phyloP scores from a whole-genome alignment of 495 filamentous ascomycete species.

The Lichina pygmaea region DNA sequence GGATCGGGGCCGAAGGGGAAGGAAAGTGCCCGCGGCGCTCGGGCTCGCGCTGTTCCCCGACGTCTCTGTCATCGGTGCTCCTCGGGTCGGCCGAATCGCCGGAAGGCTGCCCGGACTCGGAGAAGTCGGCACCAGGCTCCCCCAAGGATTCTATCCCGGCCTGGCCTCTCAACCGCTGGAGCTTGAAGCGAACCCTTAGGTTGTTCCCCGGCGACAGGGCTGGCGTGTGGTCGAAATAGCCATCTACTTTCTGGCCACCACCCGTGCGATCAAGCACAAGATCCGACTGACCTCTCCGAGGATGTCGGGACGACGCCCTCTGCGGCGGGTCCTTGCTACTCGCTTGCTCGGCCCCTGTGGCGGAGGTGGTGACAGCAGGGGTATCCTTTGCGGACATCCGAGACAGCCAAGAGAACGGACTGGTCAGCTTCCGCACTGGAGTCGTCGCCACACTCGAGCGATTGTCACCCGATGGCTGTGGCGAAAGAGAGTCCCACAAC shows the following conservation, averaged over 20 bases:
- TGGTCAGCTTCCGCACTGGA: slow-evolving; percentile 36
- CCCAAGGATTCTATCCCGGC: slow-evolving; percentile 23
- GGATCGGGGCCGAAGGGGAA: slow-evolving; percentile 22
- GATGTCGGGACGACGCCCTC: slow-evolving; percentile 48
- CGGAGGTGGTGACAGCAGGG: slow-evolving; percentile 22
- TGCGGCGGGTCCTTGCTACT: slow-evolving; percentile 22
- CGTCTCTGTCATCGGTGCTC: slow-evolving; percentile 20
- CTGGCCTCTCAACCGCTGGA: slow-evolving; percentile 58
- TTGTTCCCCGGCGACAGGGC: slow-evolving; percentile 25
- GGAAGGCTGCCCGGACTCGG: neutral
- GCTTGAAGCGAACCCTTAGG: slow-evolving; percentile 65
- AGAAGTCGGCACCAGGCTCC: slow-evolving; percentile 10
- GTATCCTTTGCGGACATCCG: slow-evolving; percentile 39
- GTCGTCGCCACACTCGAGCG: slow-evolving; percentile 14
- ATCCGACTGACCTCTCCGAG: slow-evolving; percentile 46
- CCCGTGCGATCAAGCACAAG: slow-evolving; percentile 44
- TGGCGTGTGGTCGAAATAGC: slow-evolving; percentile 12
- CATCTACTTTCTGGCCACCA: slow-evolving; percentile 29
- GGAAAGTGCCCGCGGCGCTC: slow-evolving; percentile 16
- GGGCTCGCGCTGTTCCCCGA: slow-evolving; percentile 25
- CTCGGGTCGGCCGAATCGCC: neutral
- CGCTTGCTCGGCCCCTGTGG: slow-evolving; percentile 10
- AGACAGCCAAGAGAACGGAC: slow-evolving; percentile 72
- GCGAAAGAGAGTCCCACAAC: slow-evolving; percentile 20
- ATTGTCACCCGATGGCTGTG: slow-evolving; percentile 16